Evolutionary conservation across 257 asterid species (phyloP).

Genomic region (Solanum chiquidenum): DNA sequence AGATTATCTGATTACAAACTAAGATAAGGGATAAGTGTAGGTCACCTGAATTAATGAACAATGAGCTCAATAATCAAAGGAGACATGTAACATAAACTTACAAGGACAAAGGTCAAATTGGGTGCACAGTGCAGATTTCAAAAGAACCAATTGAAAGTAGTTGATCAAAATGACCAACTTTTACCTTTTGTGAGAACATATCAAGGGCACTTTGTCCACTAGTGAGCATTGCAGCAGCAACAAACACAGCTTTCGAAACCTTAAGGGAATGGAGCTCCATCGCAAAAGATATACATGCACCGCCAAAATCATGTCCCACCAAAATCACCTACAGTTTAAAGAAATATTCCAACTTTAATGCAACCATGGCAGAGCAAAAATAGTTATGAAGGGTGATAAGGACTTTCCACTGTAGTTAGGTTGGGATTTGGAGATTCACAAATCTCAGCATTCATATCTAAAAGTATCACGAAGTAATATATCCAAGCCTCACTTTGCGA

Average conservation of each 20-base stretch:
- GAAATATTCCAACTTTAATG: not conserved
- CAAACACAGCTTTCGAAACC: constrained; percentile 77
- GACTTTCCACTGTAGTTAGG: not conserved
- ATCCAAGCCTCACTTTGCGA: not conserved
- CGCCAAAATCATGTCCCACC: constrained; percentile 98
- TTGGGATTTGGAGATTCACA: not conserved
- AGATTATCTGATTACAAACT: not conserved
- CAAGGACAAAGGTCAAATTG: not conserved
- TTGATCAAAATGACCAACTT: not conserved
- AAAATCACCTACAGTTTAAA: constrained; percentile 65
- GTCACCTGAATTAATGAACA: not conserved
- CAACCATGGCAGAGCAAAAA: not conserved
- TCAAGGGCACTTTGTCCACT: constrained; percentile 87
- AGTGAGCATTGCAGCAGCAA: constrained; percentile 86
- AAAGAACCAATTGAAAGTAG: not conserved
- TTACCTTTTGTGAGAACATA: constrained; percentile 80
- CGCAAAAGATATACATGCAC: constrained; percentile 80
- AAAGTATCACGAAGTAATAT: not conserved
- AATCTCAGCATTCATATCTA: not conserved
- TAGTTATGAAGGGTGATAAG: not conserved
- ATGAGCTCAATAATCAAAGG: not conserved
- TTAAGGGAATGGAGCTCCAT: constrained; percentile 74
- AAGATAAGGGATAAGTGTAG: not conserved
- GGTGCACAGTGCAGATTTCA: not conserved
- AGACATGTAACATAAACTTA: not conserved